phyloP scores from a whole-genome alignment of 805 yeast genomes.

The Kodamaea neixiangensis region DNA sequence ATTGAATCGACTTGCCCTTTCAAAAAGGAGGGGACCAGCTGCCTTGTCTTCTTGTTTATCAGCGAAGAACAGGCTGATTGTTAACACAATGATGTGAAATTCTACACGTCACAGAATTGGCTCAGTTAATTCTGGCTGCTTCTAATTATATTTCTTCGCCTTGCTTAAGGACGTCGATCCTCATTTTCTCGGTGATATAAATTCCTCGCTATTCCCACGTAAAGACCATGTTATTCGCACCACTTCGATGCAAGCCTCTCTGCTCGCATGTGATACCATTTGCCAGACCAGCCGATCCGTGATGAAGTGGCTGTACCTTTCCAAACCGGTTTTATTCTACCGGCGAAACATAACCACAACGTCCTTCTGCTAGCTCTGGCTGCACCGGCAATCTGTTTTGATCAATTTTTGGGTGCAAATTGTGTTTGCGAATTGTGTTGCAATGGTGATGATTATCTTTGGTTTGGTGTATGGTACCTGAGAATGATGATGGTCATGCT shows the following conservation, averaged over 20 bases:
- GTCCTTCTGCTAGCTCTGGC: too few species aligned
- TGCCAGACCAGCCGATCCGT: too few species aligned
- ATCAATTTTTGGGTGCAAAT: not conserved
- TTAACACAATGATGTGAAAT: not conserved
- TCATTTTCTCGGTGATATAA: not conserved
- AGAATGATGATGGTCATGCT: too few species aligned
- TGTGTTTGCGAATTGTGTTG: not conserved
- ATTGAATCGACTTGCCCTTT: not conserved
- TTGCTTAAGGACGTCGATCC: not conserved
- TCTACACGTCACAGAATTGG: not conserved
- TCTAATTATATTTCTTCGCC: not conserved
- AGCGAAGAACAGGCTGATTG: not conserved
- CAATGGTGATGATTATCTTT: not conserved
- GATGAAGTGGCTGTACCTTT: too few species aligned
- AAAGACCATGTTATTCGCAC: too few species aligned
- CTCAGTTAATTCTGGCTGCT: not conserved
- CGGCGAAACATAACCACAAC: too few species aligned
- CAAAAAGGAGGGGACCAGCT: not conserved
- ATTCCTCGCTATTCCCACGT: not conserved
- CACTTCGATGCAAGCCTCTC: too few species aligned
- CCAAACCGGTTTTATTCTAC: too few species aligned
- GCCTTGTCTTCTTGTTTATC: not conserved
- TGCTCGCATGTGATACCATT: too few species aligned
- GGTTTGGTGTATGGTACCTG: too few species aligned
- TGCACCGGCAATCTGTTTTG: not conserved